phyloP scores from a whole-genome alignment of 805 yeast genomes.

The Candida sithepensis region DNA sequence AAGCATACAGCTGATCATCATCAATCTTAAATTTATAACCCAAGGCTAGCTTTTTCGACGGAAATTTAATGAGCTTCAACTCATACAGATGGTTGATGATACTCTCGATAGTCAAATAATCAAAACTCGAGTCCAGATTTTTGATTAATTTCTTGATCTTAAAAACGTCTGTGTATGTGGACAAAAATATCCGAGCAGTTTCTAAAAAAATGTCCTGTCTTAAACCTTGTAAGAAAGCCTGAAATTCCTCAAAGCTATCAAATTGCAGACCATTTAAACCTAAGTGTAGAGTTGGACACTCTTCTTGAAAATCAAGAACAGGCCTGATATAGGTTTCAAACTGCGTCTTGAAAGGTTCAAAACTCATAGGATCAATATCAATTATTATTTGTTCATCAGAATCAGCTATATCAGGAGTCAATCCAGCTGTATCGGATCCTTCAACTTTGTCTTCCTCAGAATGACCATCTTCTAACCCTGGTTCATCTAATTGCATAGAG shows the following conservation, averaged over 20 bases:
- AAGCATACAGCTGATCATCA: constrained; percentile 11
- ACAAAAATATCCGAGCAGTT: constrained; percentile 7
- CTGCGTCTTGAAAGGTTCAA: constrained; percentile 8
- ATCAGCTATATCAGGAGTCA: neutral
- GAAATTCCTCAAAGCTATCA: constrained; percentile 7
- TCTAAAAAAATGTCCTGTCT: constrained; percentile 8
- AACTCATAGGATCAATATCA: constrained; percentile 3
- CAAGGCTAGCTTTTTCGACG: constrained; percentile 8
- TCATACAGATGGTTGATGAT: constrained; percentile 12
- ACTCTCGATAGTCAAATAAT: constrained; percentile 16
- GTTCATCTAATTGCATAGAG: neutral
- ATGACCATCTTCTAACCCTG: neutral
- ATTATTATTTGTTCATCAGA: neutral
- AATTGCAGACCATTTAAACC: constrained; percentile 11
- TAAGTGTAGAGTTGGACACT: constrained; percentile 1
- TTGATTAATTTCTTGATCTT: constrained; percentile 9
- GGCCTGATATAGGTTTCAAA: constrained; percentile 4
- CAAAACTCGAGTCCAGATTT: constrained; percentile 5
- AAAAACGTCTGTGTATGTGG: constrained; percentile 9
- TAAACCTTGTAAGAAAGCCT: constrained; percentile 5
- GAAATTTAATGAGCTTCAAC: constrained; percentile 16
- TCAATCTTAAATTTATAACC: constrained; percentile 16
- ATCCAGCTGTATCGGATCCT: neutral
- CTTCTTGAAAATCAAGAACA: constrained; percentile 5
- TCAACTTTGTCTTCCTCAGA: neutral